Evolutionary conservation across 768 basidiomycete genomes (phyloP).

Genomic region (Xerocomellus chrysenteron): DNA sequence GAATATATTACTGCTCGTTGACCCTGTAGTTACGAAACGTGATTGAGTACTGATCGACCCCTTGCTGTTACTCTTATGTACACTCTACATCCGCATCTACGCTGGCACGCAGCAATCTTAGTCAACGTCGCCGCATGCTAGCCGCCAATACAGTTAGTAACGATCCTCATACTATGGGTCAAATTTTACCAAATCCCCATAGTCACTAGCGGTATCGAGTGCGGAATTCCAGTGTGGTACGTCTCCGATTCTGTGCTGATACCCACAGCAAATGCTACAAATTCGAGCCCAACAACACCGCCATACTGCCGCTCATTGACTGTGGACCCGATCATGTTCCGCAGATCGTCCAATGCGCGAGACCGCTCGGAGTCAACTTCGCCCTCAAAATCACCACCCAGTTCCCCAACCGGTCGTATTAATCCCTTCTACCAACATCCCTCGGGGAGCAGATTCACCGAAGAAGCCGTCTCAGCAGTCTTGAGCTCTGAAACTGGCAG

Average conservation of each 20-base stretch:
- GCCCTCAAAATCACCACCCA: slow-evolving; percentile 12
- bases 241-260: background rate
- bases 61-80: no score
- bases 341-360: slow-evolving; percentile 2
- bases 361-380: slow-evolving; percentile 8
- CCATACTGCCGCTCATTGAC: background rate
- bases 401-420: slow-evolving; percentile 10
- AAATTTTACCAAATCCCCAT: background rate
- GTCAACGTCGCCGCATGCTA: background rate
- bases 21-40: background rate
- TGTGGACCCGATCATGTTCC: slow-evolving; percentile 18
- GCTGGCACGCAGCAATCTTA: background rate
- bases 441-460: slow-evolving; percentile 31
- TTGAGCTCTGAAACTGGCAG: slow-evolving; percentile 29
- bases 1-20: background rate
- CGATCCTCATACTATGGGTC: background rate
- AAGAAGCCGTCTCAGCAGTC: slow-evolving; percentile 24
- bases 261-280: background rate
- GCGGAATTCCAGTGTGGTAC: background rate
- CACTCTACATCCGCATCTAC: no score
- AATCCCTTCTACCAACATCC: slow-evolving; percentile 14
- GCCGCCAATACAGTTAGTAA: background rate
- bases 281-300: background rate
- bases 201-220: background rate
- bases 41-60: no score